Evolutionary conservation across 371 early-diverging fungal species (phyloP).

Genomic region (Fennellomyces sp.): DNA sequence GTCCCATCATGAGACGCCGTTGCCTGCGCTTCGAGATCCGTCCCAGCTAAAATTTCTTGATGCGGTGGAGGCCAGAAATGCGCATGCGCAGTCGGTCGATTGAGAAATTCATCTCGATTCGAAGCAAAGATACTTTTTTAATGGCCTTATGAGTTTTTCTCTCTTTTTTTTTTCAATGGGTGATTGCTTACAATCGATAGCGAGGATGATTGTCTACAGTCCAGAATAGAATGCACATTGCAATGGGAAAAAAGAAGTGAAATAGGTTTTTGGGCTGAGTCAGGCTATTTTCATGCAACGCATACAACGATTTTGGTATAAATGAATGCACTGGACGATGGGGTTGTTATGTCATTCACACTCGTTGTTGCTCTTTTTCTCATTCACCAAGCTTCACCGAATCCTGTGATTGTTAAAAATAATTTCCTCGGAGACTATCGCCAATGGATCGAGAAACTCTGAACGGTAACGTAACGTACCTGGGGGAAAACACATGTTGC

Average conservation of each 20-base stretch:
- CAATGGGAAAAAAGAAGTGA: neutral
- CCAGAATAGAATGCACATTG: slow-evolving; percentile 68
- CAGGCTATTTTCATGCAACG: neutral
- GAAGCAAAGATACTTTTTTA: slow-evolving; percentile 58
- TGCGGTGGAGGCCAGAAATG: slow-evolving; percentile 54
- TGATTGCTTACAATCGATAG: slow-evolving; percentile 51
- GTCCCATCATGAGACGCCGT: slow-evolving; percentile 42
- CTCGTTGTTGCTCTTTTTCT: too few species aligned
- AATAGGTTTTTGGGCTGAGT: neutral
- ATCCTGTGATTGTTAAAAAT: too few species aligned
- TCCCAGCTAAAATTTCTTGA: slow-evolving; percentile 40
- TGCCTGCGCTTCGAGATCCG: slow-evolving; percentile 33
- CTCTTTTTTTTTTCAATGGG: neutral
- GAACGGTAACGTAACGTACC: too few species aligned
- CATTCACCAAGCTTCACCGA: too few species aligned
- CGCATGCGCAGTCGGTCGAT: slow-evolving; percentile 53
- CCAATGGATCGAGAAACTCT: too few species aligned
- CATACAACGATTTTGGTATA: too few species aligned
- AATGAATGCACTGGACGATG: too few species aligned
- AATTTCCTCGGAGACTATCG: too few species aligned
- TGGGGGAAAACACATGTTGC: too few species aligned
- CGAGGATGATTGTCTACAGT: slow-evolving; percentile 52
- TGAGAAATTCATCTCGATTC: slow-evolving; percentile 64
- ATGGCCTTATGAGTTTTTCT: neutral
- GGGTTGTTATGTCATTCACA: too few species aligned